phyloP scores from a whole-genome alignment of 2,329 filamentous ascomycete genomes.

The Pseudogymnoascus sp. region DNA sequence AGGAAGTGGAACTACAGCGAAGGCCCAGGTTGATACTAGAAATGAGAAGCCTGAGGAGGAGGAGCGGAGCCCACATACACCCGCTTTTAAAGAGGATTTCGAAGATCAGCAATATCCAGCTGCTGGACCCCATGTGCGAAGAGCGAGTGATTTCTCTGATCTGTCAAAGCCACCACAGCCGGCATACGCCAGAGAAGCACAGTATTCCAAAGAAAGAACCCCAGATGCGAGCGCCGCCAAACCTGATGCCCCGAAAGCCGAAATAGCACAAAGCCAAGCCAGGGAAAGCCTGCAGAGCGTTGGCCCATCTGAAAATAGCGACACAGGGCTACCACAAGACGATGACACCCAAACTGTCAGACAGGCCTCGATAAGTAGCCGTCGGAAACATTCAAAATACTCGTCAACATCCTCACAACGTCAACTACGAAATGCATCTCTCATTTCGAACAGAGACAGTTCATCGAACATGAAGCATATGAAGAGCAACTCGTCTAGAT shows the following conservation, averaged over 20 bases:
- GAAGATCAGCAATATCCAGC: conserved; percentile 38
- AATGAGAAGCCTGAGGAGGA: conserved; percentile 11
- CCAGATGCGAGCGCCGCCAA: neutral
- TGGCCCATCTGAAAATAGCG: neutral
- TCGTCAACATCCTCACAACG: conserved; percentile 27
- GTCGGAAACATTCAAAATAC: conserved; percentile 23
- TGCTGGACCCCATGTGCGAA: conserved; percentile 29
- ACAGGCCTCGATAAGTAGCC: conserved; percentile 12
- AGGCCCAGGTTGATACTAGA: neutral
- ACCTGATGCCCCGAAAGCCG: neutral
- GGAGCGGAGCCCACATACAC: conserved; percentile 36
- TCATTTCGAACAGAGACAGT: conserved; percentile 38
- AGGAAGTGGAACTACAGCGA: neutral
- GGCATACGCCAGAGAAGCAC: conserved; percentile 23
- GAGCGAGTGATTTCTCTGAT: conserved; percentile 28
- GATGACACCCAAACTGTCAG: conserved; percentile 15
- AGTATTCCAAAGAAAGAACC: conserved; percentile 16
- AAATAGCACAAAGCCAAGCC: conserved; percentile 17
- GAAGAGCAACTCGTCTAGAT: conserved; percentile 71
- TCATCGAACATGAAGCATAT: conserved; percentile 50
- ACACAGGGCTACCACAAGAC: neutral
- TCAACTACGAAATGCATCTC: conserved; percentile 36
- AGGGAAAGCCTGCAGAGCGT: conserved; percentile 13
- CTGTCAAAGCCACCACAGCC: conserved; percentile 23
- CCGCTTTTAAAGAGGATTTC: conserved; percentile 49